Base-by-base conservation (phyloP, 2,329 filamentous ascomycete species). In the Nemania sp. region DNA sequence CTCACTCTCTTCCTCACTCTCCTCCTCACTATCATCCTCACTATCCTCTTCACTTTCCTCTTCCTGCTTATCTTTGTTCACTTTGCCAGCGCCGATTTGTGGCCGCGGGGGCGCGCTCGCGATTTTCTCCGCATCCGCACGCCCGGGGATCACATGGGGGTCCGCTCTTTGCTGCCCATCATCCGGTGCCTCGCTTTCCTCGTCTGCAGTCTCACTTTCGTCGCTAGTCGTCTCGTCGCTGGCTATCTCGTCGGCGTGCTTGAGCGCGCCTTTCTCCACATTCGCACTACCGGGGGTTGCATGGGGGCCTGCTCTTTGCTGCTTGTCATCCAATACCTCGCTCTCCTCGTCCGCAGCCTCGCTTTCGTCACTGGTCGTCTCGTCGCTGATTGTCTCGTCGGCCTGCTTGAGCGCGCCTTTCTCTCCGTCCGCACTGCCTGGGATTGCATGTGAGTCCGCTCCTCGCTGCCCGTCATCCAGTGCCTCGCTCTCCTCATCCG, bases 111-210 rank as follows among this genome's bases (percentile, higher is more conserved):
- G 80, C 34, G 82, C 81, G 25, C 80, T 81, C n/a, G n/a, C n/a
- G n/a, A n/a, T n/a, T n/a, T n/a, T n/a, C n/a, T n/a, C n/a, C n/a
- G n/a, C n/a, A 6, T 73, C 68, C 10, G 72, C 65, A 12, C 78
- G 77, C 13, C 73, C 77, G 49, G 75, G 74, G 50, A 75, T 74
- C 32, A 77, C 80, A 49, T 84, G 80, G 34, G 84, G 73, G 65
- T 87, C 89, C 60, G 80, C 79, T 60, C 86, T 80, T 67, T 83
- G 75, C 2, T 84, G 81, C 55, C 77, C 78, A 25, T 81, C 78
- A 50, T 84, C 82, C 20, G 88, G 75, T 6, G 83, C 80, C 71
- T 88, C 84, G 62, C 81, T 86, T 59, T 80, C 79, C 48, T 81
- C 80, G 5, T 62, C 54, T 10, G 58, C 77, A 2, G 70, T 70